These are phyloP conservation scores for Phoma sp. DNA, from an alignment of 2,329 filamentous ascomycete genomes.

Conservation along the genomic window DNA sequence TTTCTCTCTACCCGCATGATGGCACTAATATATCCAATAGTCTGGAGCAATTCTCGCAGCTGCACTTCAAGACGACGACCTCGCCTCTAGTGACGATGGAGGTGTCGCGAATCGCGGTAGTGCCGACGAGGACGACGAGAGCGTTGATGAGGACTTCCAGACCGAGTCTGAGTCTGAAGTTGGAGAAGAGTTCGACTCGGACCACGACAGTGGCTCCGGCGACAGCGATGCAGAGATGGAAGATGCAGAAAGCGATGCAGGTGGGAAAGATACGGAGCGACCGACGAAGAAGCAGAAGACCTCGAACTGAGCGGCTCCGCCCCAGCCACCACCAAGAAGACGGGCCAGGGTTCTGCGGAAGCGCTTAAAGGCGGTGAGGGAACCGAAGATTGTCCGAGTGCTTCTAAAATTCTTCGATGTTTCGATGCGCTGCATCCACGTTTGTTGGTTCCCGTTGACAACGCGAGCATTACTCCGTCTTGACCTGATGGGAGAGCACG, in stretches of 20 bases:
- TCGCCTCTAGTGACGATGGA: slow-evolving; percentile 78
- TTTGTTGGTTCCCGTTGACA: slow-evolving; percentile 17
- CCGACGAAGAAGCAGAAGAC: slow-evolving; percentile 71
- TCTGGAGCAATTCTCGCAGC: slow-evolving; percentile 72
- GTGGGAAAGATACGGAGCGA: slow-evolving; percentile 58
- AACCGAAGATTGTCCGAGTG: slow-evolving; percentile 26
- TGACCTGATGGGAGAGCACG: slow-evolving; percentile 12
- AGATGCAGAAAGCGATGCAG: slow-evolving; percentile 66
- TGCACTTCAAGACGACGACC: slow-evolving; percentile 81
- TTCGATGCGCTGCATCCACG: slow-evolving; percentile 31
- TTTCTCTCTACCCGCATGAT: not conserved
- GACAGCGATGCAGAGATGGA: slow-evolving; percentile 70
- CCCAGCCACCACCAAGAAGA: slow-evolving; percentile 6
- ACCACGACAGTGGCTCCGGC: slow-evolving; percentile 82
- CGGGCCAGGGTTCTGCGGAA: slow-evolving; percentile 3
- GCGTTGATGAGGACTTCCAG: slow-evolving; percentile 93
- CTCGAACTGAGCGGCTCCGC: slow-evolving; percentile 33
- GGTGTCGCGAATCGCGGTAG: slow-evolving; percentile 81
- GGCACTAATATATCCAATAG: slow-evolving; percentile 45
- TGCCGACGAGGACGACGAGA: slow-evolving; percentile 95
- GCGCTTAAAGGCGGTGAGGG: slow-evolving; percentile 18
- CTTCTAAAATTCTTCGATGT: slow-evolving; percentile 29
- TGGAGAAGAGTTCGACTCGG: slow-evolving; percentile 93
- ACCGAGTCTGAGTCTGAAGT: slow-evolving; percentile 93
- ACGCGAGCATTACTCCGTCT: slow-evolving; percentile 9